Evolutionary conservation across 2,329 filamentous ascomycete species (phyloP), one percentile per base, ranked within the genome.

Genomic region (Didymella sp.): DNA sequence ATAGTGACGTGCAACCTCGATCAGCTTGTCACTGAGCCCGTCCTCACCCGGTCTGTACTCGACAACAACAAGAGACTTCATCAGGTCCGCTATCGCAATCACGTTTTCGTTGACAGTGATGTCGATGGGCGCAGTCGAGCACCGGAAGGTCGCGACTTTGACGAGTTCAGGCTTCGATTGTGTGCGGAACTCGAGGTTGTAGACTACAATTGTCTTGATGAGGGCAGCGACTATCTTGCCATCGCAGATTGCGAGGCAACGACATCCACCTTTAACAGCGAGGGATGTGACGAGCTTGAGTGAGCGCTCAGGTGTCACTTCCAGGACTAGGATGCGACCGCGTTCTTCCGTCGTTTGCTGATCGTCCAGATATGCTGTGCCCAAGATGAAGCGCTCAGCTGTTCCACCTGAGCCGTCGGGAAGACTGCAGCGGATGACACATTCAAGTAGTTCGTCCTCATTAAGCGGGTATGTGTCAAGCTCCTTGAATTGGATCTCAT

Each of bases 11-110:
- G 89, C 90, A 3, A 90, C 81, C 79, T 96, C 92, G 0, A 82
- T 81, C 7, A 98, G 81, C 49, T 81, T 84, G 51, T 88, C 85
- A 11, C 82, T 77, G n/a, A 84, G 76, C 0, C 84, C 85, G 3
- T 84, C 77, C 21, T 81, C 74, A 2, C 86, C 83, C 2, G 83
- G 82, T 0, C 82, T 80, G 70, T 89, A 95, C 70, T 95, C 83
- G 8, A 97, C 81, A 6, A 98, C 79, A 1, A 89, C 88, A 22
- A 96, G 81, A 1, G 91, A 96, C 78, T 98, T 97, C 90, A 96
- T 97, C 42, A 99, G 79, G 71, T 99, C 95, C 0, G 89, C 90
- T 9, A 98, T 87, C 0, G 90, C 91, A 60, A 99, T 93, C 22
- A 85, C 82, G 64, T 89, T 87, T 1, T 85, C 89, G 1, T 86